Conservation (phyloP, 1,139 yeast genomes). For the Wickerhamiella infanticola region DNA sequence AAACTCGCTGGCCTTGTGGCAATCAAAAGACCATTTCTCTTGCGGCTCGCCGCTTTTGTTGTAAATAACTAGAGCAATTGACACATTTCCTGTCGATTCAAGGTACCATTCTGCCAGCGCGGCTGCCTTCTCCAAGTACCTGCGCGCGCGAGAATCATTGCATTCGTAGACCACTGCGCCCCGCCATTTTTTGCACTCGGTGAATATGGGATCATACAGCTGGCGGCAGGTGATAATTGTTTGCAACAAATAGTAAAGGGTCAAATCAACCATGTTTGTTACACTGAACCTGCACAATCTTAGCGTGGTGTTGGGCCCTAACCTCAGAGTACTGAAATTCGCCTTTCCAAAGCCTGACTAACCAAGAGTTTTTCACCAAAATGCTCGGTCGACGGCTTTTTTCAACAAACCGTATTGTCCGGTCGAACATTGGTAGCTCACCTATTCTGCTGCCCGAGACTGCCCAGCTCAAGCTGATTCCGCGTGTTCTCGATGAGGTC, state of each 20-base stretch:
- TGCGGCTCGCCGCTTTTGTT: neutral
- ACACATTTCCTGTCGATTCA: neutral
- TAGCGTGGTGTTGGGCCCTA: too few species aligned
- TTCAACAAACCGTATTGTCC: conserved; percentile 7
- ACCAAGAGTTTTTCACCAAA: neutral
- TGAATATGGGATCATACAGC: conserved; percentile 1
- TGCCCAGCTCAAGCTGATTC: conserved; percentile 28
- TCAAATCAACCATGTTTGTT: too few species aligned
- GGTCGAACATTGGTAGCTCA: conserved; percentile 44
- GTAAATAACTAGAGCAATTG: conserved; percentile 1
- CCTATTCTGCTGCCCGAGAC: conserved; percentile 44
- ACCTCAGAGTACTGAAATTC: too few species aligned
- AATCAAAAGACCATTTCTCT: conserved; percentile 4
- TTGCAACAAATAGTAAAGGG: neutral
- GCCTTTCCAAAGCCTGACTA: neutral
- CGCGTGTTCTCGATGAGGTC: conserved; percentile 35
- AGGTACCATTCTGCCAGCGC: neutral
- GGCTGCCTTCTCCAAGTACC: conserved; percentile 1
- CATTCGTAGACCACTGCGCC: conserved; percentile 1
- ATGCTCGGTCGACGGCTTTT: conserved; percentile 8
- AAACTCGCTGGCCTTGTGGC: neutral
- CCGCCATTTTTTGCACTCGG: neutral
- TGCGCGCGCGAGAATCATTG: conserved; percentile 1
- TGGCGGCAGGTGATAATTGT: conserved; percentile 1
- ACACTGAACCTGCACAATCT: too few species aligned